phyloP scores from a whole-genome alignment of 345 rosid genomes.

The Bruguiera parviflora region DNA sequence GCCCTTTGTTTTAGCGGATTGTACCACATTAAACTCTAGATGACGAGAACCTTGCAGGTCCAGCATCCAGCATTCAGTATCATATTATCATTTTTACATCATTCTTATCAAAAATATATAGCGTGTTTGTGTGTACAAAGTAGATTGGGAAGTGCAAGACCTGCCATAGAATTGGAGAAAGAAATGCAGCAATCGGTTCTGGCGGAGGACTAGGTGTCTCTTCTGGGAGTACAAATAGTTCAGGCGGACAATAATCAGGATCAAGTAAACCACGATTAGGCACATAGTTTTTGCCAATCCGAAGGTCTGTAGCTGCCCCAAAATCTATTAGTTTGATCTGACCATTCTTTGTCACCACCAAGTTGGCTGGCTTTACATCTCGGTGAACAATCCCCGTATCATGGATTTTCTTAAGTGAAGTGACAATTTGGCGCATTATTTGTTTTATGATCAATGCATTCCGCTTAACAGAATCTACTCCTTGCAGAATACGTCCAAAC shows the following conservation, averaged over 20 bases:
- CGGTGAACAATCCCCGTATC: conserved; percentile 90
- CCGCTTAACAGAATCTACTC: conserved; percentile 65
- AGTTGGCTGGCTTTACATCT: conserved; percentile 89
- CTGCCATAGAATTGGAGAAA: conserved; percentile 94
- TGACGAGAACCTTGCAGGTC: too few species aligned
- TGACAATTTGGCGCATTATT: conserved; percentile 83
- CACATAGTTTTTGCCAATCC: conserved; percentile 90
- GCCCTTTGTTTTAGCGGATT: too few species aligned
- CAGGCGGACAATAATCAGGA: conserved; percentile 94
- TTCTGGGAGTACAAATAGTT: conserved; percentile 89
- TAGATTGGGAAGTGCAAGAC: conserved; percentile 25
- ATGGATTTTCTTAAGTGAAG: conserved; percentile 84
- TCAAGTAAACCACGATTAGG: conserved; percentile 69
- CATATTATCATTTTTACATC: too few species aligned
- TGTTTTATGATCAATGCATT: conserved; percentile 86
- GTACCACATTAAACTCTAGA: too few species aligned
- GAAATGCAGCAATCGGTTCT: conserved; percentile 84
- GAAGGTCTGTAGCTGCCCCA: conserved; percentile 93
- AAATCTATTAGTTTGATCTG: conserved; percentile 93
- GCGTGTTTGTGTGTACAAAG: too few species aligned
- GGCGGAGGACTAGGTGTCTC: conserved; percentile 94
- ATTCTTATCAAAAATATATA: too few species aligned
- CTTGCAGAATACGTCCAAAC: conserved; percentile 83
- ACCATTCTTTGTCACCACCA: conserved; percentile 88
- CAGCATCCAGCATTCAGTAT: too few species aligned